Base-by-base conservation (phyloP, 2,329 filamentous ascomycete species). In the Colletotrichum costaricense region DNA sequence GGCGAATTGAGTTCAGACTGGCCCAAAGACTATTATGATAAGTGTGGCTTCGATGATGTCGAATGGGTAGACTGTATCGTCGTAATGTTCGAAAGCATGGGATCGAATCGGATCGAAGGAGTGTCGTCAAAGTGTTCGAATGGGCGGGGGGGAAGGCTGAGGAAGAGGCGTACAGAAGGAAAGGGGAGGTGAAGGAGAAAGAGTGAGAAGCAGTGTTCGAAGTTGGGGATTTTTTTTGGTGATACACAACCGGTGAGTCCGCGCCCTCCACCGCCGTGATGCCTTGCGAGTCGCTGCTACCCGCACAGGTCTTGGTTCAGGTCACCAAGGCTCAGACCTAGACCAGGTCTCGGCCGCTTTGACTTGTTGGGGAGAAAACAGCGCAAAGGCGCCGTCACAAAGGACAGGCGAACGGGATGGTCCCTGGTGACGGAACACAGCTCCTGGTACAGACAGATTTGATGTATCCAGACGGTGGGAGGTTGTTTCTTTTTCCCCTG, bases 211-310 rank as follows among this genome's bases (percentile, higher is more conserved):
- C 54, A 38, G 52, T 57, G 68, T 63, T 73, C 30, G 54, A 60
- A 64, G 52, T 38, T 54, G 30, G 46, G 38, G 69, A 46, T 26
- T 19, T 38, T 38, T 59, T 59, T 55, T 73, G 64, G 72, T 74
- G 69, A 74, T 74, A 74, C 72, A 73, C 63, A 67, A 63, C 69
- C 58, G 33, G 58, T 69, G 63, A 74, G 63, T 66, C 71, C 71
- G 69, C 65, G 62, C 67, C 42, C 71, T 65, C 67, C 54, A 56
- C 62, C 38, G 56, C 71, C 38, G 69, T 38, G 64, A 72, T 72
- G 69, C 57, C 33, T 59, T 19, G 57, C 42, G 68, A 49, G 59
- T 62, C 42, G 42, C 42, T 62, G 58, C 38, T 60, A 69, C 55
- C 60, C 60, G 70, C 55, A 65, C 70, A 70, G 70, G 70, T 69